Percentiles rank a stretch among this genome's conserved stretches.
Conservation (phyloP, 2,329 filamentous ascomycete genomes). For the Cladosporium sp. region DNA sequence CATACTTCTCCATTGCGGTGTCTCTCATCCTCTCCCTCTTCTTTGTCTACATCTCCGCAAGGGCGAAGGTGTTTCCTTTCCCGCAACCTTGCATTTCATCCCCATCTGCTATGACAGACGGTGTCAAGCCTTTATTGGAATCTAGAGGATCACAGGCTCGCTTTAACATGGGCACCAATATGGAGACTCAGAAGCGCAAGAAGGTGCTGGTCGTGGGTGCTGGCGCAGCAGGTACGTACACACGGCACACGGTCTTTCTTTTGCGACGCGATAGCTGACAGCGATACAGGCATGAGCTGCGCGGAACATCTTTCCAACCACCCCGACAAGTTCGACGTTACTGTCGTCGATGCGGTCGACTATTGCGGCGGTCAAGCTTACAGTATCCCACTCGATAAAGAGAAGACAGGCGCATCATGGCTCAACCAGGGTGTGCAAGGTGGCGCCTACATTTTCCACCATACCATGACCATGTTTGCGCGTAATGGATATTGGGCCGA, state of each 20-base stretch:
- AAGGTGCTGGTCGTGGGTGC: constrained; percentile 57
- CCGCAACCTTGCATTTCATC: neutral
- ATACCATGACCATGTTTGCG: constrained; percentile 61
- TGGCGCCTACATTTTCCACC: constrained; percentile 61
- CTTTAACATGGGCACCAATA: constrained; percentile 32
- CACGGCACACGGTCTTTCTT: neutral
- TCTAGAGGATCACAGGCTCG: constrained; percentile 30
- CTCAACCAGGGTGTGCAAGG: constrained; percentile 61
- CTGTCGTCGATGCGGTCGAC: constrained; percentile 54
- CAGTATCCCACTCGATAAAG: constrained; percentile 52
- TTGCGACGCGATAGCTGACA: constrained; percentile 1
- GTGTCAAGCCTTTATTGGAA: constrained; percentile 22
- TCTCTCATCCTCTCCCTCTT: neutral
- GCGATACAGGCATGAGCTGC: constrained; percentile 55
- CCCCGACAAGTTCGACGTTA: constrained; percentile 60
- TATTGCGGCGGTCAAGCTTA: constrained; percentile 59
- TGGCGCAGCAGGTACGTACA: constrained; percentile 57
- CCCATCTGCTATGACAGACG: constrained; percentile 21
- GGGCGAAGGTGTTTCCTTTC: neutral
- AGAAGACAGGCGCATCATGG: constrained; percentile 54
- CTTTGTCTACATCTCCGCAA: neutral
- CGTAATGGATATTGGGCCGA: constrained; percentile 53
- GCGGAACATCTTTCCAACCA: constrained; percentile 63
- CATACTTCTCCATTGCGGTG: no score
- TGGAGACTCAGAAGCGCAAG: constrained; percentile 39